phyloP scores from a whole-genome alignment of 176 grass and related monocot genomes.

The Pharus latifolius region DNA sequence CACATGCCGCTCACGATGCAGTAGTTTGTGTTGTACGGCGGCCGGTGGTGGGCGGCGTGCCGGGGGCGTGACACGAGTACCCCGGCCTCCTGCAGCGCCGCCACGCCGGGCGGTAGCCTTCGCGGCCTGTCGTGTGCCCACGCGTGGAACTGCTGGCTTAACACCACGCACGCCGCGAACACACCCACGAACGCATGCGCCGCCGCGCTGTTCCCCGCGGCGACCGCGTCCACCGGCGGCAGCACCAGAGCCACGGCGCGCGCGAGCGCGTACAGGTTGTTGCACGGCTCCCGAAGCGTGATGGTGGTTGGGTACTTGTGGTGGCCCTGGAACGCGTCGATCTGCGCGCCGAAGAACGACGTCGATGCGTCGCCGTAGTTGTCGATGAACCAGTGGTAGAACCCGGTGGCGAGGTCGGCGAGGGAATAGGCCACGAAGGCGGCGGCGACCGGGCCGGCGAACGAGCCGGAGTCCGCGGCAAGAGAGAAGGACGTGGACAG shows the following conservation, averaged over 20 bases:
- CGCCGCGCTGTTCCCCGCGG: not conserved
- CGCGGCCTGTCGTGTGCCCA: conserved; percentile 76
- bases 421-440: conserved; percentile 45
- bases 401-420: conserved; percentile 67
- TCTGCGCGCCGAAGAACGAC: conserved; percentile 54
- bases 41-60: conserved; percentile 65
- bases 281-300: conserved; percentile 48
- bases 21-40: conserved; percentile 66
- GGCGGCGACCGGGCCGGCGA: conserved; percentile 15
- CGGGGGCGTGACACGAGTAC: conserved; percentile 65
- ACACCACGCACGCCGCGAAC: conserved; percentile 55
- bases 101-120: conserved; percentile 37
- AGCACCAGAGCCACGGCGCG: conserved; percentile 34
- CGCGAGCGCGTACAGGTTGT: conserved; percentile 69
- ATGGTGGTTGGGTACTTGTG: conserved; percentile 67
- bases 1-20: conserved; percentile 81
- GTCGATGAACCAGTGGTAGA: conserved; percentile 90
- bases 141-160: conserved; percentile 90
- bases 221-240: conserved; percentile 1
- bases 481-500: conserved; percentile 48
- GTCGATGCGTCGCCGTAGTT: conserved; percentile 78
- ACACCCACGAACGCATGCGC: conserved; percentile 48
- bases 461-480: conserved; percentile 3
- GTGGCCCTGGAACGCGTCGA: conserved; percentile 87
- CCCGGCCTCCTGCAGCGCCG: conserved; percentile 52